Base-by-base conservation (phyloP, 495 filamentous ascomycete species). In the Talaromyces proteolyticus region DNA sequence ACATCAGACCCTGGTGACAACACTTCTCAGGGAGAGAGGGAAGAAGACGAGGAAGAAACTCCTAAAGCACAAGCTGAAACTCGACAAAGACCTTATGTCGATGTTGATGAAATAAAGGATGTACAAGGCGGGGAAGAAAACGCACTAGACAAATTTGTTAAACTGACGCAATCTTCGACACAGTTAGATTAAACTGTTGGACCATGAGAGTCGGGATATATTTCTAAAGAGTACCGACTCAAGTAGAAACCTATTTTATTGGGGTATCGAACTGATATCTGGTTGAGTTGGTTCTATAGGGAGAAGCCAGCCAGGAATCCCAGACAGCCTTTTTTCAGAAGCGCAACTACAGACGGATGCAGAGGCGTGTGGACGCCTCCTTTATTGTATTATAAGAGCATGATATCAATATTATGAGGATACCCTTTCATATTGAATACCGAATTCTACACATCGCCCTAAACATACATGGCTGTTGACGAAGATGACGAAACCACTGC, bases 401-500 rank as follows among this genome's bases (percentile, higher is more conserved):
- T 23, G 47, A 24, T 23, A 40, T 10, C 12, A 49, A 21, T 29
- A 49, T 39, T 24, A 41, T 3, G 37, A 41, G 21, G 34, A 49
- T 49, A 40, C 47, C 47, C 47, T 23, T 18, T 49, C 1, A 14
- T 23, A 41, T 25, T 19, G 6, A 36, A 36, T 36, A n/a, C n/a
- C 17, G 17, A 12, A 37, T 37, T 36, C 11, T 22, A 14, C 14
- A 34, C 8, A 38, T 44, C 34, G 6, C 18, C 25, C 42, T 43
- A 22, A 26, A n/a, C 34, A n/a, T n/a, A n/a, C n/a, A 56, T 58
- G 51, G 51, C 56, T 58, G 53, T 50, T 53, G 50, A 17, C 43
- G 49, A 23, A 52, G 12, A 49, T 2, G 29, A 21, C 41, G 21
- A 17, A 36, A 47, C 37, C 44, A 37, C 37, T 49, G 23, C n/a